phyloP scores from a whole-genome alignment of 1,284 basidiomycete species.

The Microbotryum lychnidis-dioicae region DNA sequence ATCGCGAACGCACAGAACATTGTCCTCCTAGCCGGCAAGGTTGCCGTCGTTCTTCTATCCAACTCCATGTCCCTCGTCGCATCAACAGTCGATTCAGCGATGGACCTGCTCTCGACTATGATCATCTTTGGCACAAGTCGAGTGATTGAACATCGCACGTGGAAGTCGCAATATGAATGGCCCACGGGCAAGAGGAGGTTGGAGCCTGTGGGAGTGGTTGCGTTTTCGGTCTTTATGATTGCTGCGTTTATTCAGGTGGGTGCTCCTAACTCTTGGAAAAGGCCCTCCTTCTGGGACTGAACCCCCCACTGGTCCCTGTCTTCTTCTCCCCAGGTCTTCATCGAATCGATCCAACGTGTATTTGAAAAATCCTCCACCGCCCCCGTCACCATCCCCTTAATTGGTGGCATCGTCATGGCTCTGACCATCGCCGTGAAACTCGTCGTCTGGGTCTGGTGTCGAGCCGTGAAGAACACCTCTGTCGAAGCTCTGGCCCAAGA shows the following conservation, averaged over 20 bases:
- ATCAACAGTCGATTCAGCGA: constrained; percentile 48
- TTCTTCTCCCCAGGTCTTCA: constrained; percentile 41
- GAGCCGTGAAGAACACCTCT: constrained; percentile 39
- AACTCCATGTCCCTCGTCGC: constrained; percentile 51
- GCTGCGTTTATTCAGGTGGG: constrained; percentile 41
- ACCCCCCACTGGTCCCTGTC: background rate
- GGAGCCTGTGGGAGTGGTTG: constrained; percentile 44
- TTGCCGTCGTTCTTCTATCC: constrained; percentile 47
- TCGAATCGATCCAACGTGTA: constrained; percentile 44
- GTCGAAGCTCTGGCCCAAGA: constrained; percentile 42
- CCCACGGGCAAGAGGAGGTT: constrained; percentile 49
- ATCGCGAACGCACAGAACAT: constrained; percentile 40
- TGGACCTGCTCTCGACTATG: constrained; percentile 48
- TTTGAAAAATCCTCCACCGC: constrained; percentile 35
- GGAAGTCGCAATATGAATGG: constrained; percentile 39
- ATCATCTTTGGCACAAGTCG: constrained; percentile 34
- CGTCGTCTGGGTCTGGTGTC: constrained; percentile 44
- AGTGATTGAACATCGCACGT: constrained; percentile 18
- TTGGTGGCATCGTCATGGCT: constrained; percentile 45
- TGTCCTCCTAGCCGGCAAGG: constrained; percentile 47
- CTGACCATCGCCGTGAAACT: constrained; percentile 49
- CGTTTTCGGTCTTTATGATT: constrained; percentile 52
- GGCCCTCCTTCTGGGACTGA: too few species aligned
- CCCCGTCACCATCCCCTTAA: constrained; percentile 30
- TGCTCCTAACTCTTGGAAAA: constrained; percentile 4